Base-by-base conservation (phyloP, 306 rosid species). In the Ammopiptanthus mongolicus region DNA sequence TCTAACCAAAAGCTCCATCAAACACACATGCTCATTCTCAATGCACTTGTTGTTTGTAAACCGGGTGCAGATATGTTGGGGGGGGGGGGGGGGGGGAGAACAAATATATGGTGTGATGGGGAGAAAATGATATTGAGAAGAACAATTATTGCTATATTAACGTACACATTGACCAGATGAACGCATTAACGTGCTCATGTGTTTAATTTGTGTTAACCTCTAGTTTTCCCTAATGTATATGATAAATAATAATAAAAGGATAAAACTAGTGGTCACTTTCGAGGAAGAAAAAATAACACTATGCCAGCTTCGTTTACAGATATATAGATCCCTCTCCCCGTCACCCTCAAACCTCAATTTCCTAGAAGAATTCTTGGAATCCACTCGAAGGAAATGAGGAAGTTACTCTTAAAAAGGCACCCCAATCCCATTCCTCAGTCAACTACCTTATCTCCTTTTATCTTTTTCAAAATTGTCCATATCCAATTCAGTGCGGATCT, bases 221-320 rank as follows among this genome's bases (percentile, higher is more conserved):
- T 28, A 53, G 25, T 31, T 39, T 34, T 25, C 14, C 67, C 57
- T 5, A 8, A 55, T 29, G 25, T 41, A 55, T 56, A 56, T 15
- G 56, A 48, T 19, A 8, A 61, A 51, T 1, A n/a, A 29, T 34
- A 3, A 60, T 17, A 64, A 36, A 25, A 39, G 36, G 7, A 51
- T 29, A 68, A 41, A 23, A n/a, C 28, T 41, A 69, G 56, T 61
- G 47, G 46, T 42, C 6, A 39, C 65, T 53, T 48, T 25, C 10
- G 18, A 13, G 33, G 6, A 34, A 34, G 21, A 75, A 75, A 50
- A 51, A 10, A 52, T 42, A 28, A 55, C 29, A 66, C 65, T 71
- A 56, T 83, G 59, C 55, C 33, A 59, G 58, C 52, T 62, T 80
- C 82, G 71, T 80, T 76, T 80, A 83, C 81, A 83, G 12, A 64